Evolutionary conservation across 768 basidiomycete genomes (phyloP).

Genomic region (Tulasnella sp.): DNA sequence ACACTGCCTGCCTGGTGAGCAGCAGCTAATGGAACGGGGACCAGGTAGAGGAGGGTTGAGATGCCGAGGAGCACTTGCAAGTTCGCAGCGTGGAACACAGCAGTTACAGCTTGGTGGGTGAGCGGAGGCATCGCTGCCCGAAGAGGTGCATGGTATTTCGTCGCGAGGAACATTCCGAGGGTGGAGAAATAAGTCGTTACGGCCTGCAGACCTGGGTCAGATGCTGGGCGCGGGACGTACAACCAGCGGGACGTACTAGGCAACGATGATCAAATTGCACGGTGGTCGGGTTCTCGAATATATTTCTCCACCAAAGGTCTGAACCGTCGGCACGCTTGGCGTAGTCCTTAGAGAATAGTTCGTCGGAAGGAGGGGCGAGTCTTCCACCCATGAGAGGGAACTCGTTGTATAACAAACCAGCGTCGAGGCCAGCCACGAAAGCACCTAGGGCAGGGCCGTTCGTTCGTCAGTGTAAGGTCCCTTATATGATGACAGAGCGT

Average conservation of each 20-base stretch:
- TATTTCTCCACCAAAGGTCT: constrained; percentile 92
- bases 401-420: constrained; percentile 95
- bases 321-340: constrained; percentile 62
- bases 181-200: constrained; percentile 76
- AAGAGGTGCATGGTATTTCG: constrained; percentile 49
- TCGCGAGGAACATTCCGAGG: constrained; percentile 57
- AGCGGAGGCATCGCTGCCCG: constrained; percentile 56
- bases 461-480: neutral
- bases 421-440: constrained; percentile 96
- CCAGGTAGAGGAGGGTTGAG: constrained; percentile 83
- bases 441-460: constrained; percentile 58
- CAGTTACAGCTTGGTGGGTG: constrained; percentile 51
- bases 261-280: constrained; percentile 96
- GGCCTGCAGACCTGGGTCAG: constrained; percentile 50
- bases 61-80: constrained; percentile 75
- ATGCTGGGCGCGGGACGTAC: neutral
- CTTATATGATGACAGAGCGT: constrained; percentile 14
- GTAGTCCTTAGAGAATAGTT: constrained; percentile 75
- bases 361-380: constrained; percentile 72
- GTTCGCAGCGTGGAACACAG: constrained; percentile 75
- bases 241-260: constrained; percentile 56
- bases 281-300: constrained; percentile 96
- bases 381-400: constrained; percentile 95
- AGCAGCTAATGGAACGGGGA: constrained; percentile 88
- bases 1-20: constrained; percentile 95